Base-by-base conservation (phyloP, 768 basidiomycete species). In the Gloeopeniophorella convolvens region DNA sequence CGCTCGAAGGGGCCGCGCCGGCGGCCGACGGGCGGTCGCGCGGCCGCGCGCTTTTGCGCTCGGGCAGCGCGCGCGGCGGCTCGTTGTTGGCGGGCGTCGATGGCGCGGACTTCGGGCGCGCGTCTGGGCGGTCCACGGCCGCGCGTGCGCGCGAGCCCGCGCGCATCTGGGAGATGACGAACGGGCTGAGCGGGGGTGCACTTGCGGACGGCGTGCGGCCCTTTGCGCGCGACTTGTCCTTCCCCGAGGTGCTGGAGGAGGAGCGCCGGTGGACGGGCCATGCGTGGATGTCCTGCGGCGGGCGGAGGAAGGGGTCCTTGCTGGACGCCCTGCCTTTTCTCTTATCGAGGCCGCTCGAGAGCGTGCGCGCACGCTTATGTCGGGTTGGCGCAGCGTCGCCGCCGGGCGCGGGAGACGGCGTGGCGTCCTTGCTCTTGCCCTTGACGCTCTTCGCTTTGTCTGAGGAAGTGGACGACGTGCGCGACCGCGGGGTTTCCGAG, bases 121-220 rank as follows among this genome's bases (percentile, higher is more conserved):
- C 12, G 41, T 33, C 15, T 16, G 26, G 18, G 13, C 8, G 34
- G 12, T 7, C 9, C n/a, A 23, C 32, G 15, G 27, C 16, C 9
- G 36, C 26, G 33, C 23, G 4, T 5, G 43, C 46, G 21, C 42
- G 47, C 8, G 42, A 44, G 24, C 55, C 51, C 1, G 55, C 48
- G 12, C 45, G 45, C 46, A 43, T 40, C 28, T 3, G 23, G 26
- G 42, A 15, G 31, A 47, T 36, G 15, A n/a, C n/a, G n/a, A 32
- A 28, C 13, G 10, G 28, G 16, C 16, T 48, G 28, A 48, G 41
- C 40, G 42, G 39, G 2, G 33, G 24, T 15, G 50, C 6, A 3
- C 16, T 34, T 40, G 41, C 13, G 5, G 15, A 15, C 13, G 18
- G 42, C 21, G 34, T n/a, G 21, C 3, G 37, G 7, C 13, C 37